Base-by-base conservation (phyloP, 192 early-diverging fungal species). In the Umbelopsis vinacea region DNA sequence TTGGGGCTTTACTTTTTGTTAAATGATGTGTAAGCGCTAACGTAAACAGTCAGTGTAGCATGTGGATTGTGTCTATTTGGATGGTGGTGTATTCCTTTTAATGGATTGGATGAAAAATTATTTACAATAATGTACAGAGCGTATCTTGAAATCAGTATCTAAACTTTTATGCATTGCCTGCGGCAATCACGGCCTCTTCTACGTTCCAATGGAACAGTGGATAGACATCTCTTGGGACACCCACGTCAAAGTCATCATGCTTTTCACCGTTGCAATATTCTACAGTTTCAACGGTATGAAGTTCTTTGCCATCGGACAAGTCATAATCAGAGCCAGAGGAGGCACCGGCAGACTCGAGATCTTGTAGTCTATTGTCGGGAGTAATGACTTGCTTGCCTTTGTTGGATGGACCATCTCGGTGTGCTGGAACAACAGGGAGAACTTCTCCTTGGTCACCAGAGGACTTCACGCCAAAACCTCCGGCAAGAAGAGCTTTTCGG, bases 201-300 rank as follows among this genome's bases (percentile, higher is more conserved):
- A 80, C 54, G 26, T 80, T 74, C 69, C 74, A 80, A 55, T 80
- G 78, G 50, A 80, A 80, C 26, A 68, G 75, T 14, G 73, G 74
- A 29, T 76, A 75, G 29, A 71, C 14, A 38, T 80, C 78, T 26
- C 35, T 52, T 24, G 74, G 73, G 4, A 76, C 45, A 38, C 63
- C 46, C 11, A 72, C n/a, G 23, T 52, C 40, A 43, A 40, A 29
- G 14, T 15, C 40, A 15, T 53, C 40, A n/a, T 48, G 37, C 12
- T 75, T 68, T 2, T 46, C 33, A 26, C 66, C 73, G 1, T 24
- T 12, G 37, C 11, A 67, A 23, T 54, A 60, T 38, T 53, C 63
- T 10, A 55, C 38, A 21, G 60, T 63, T 52, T 73, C 15, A 24
- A 73, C 60, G 29, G 46, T 68, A 6, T 46, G 67, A 3, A 47